Base-by-base conservation (phyloP, 805 yeast genomes). In the Suhomyces sp. region DNA sequence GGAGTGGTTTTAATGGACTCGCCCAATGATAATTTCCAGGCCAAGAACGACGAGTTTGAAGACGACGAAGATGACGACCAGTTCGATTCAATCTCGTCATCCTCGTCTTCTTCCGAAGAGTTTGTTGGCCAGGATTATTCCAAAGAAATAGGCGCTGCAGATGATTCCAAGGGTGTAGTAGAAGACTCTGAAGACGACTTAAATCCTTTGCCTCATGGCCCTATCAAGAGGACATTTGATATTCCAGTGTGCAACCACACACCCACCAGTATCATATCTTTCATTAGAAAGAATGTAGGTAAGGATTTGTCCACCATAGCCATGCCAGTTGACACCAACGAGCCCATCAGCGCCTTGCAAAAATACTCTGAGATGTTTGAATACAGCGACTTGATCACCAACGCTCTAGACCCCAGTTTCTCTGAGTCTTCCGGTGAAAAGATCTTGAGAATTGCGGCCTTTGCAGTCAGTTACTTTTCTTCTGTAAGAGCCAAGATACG, bases 321-420 rank as follows among this genome's bases (percentile, higher is more conserved):
- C 0, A 91, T 93, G 92, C 99, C 99, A 1, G 96, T 94, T 6
- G 85, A 94, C 1, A 81, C 91, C 50, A 94, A 94, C 70, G 99
- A 94, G 68, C 99, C 99, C 0, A 65, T 93, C 20, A 82, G 96
- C 0, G 82, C 88, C 25, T 74, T 93, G 51, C 97, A 94, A 66
- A 81, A 84, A 55, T 82, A 85, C 59, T 77, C 94, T 0, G 99
- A 94, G 66, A 67, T 83, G 44, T 77, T 88, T 62, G 99, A 94
- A 67, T 89, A 89, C 65, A 68, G 88, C 31, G 72, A 80, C 43
- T 62, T 94, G 40, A 71, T 94, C 43, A 83, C 84, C 55, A 77
- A 80, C 39, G 89, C 96, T 0, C 65, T 81, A n/a, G 66, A 65
- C 46, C 71, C 76, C 0, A 62, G 68, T 3, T 69, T 80, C 7